These are phyloP conservation scores for Fusarium pilosicola DNA, from an alignment of 2,329 filamentous ascomycete genomes.

Conservation along the genomic window DNA sequence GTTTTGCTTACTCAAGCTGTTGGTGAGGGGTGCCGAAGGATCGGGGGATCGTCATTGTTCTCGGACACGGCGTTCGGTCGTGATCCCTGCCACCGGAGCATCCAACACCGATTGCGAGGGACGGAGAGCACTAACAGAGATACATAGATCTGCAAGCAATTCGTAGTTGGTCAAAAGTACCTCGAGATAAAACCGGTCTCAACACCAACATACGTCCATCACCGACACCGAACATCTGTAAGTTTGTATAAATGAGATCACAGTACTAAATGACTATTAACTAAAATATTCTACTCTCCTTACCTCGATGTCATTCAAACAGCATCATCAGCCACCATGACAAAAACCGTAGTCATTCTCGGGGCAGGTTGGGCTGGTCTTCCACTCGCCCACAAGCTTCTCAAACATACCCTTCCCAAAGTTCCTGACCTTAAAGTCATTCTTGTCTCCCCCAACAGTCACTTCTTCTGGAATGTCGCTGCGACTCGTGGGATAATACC, in stretches of 20 bases:
- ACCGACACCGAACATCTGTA: constrained; percentile 12
- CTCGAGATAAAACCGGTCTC: not conserved
- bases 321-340: constrained; percentile 46
- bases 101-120: not conserved
- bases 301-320: not conserved
- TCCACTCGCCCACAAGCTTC: constrained; percentile 60
- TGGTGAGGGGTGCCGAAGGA: not conserved
- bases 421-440: constrained; percentile 59
- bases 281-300: accelerated
- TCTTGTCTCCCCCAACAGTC: constrained; percentile 63
- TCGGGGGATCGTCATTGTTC: constrained; percentile 32
- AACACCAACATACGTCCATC: not conserved
- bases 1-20: not conserved
- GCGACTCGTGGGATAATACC: constrained; percentile 65
- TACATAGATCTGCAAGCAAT: not conserved
- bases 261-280: not conserved
- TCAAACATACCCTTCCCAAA: constrained; percentile 59
- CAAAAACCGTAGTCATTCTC: constrained; percentile 62
- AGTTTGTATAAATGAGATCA: not conserved
- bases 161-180: accelerated
- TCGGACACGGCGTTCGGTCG: constrained; percentile 47
- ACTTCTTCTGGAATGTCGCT: constrained; percentile 67
- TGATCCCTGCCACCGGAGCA: constrained; percentile 26
- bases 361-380: constrained; percentile 64
- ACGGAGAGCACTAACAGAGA: constrained; percentile 5